Evolutionary conservation across 108 stramenopile genomes (phyloP), one percentile per base, ranked within the genome.

Genomic region (Aurantiochytrium sp.): DNA sequence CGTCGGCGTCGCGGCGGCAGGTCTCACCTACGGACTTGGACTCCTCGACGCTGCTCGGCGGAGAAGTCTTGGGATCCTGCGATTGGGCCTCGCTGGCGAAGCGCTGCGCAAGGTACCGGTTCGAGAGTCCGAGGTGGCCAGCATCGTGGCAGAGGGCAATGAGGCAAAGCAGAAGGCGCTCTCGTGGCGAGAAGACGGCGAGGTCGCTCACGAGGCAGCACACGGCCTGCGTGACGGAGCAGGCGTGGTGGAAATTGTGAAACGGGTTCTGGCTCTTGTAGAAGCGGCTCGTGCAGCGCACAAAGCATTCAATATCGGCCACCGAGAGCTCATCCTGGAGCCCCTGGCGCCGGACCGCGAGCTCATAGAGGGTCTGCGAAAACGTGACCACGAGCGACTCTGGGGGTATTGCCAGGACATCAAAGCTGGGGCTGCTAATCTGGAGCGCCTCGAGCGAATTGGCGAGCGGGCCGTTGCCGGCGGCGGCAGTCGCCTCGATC

Each of bases 111-210:
- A 81, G 39, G 3, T 48, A 81, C 42, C 45, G 73, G 32, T 81
- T 81, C 19, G 73, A 48, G 15, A 48, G 45, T 48, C 73, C 73
- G 30, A 81, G 73, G 73, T 81, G 73, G 32, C 73, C 73, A 8
- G 73, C 73, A 81, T 81, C 73, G 45, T 81, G 73, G 3, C 73
- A 81, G 12, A 81, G 73, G 6, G 73, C 73, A 81, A 48, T 81
- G n/a, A 81, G 73, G 39, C 73, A 81, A 24, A 81, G 73, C 6
- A 81, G 4, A 2, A 81, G 73, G 6, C 45, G 50, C 12, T 81
- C 73, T 41, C 30, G 42, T 24, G 39, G 39, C 6, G 73, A 48
- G 39, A 48, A 81, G 24, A 48, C 19, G 39, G 39, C 12, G 12
- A 48, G n/a, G 10, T 41, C 6, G 39, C 24, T 41, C 19, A 81